Evolutionary conservation across 2,329 filamentous ascomycete species (phyloP), one percentile per base, ranked within the genome.

Genomic region (Cladophialophora immunda): DNA sequence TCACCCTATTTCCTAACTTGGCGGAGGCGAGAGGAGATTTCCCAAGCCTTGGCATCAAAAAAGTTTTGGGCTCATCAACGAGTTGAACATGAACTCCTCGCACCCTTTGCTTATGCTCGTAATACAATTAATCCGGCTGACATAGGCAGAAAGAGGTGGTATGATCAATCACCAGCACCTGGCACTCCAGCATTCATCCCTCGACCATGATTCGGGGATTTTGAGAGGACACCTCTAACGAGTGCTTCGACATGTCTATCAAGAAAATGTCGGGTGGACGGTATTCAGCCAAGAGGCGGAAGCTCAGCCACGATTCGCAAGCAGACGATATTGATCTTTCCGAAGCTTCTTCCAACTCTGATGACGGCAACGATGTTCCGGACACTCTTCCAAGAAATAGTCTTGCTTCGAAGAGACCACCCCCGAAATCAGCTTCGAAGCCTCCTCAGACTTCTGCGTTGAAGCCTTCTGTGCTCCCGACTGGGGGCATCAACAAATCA

Each of bases 211-310:
- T 55, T 6, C 7, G 17, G 27, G 17, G 6, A 32, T 13, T 11
- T 30, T 34, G 15, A 55, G 27, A 30, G 3, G 27, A n/a, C 27
- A 55, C 50, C 11, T 2, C 22, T 19, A 29, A 53, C 22, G 2
- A 53, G 29, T 17, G 50, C 3, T 30, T 11, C 19, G 29, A 15
- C 29, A 67, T 67, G 65, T 67, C 60, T 27, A 36, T 57, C 32
- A 11, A 45, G 41, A 47, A 50, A 3, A 22, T 25, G n/a, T 29
- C n/a, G 11, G 11, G 7, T 9, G 22, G 54, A 32, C 29, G 47
- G 13, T 50, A 60, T 30, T 52, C 66, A 15, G 58, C 75, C 13
- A 79, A 79, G 64, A 68, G 77, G 58, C 74, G 77, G 27, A 79
- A 79, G 69, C 66, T 70, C 32, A 66, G 64, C 53, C 68, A 70